Evolutionary conservation across 2,329 filamentous ascomycete species (phyloP), one percentile per base, ranked within the genome.

Genomic region (Trichoderma koningii): DNA sequence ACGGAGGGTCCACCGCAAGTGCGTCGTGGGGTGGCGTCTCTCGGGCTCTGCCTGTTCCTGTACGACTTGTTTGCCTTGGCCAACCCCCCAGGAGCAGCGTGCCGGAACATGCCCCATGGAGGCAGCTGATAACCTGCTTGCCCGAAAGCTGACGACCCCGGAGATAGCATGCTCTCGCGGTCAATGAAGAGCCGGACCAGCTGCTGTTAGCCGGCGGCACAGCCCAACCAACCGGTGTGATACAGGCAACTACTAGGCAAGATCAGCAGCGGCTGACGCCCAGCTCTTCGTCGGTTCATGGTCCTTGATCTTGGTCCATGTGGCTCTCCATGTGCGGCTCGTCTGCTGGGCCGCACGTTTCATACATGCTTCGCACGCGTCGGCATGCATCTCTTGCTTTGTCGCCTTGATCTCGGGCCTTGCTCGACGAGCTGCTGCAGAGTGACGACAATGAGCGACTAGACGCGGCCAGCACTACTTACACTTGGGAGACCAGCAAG

Each of bases 1-100:
- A 55, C 60, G 48, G 60, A 47, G 50, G 60, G 41, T 14, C 60
- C 60, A 63, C 60, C 60, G 55, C 50, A 41, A 28, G 23, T 45
- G 50, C 34, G 60, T 63, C 60, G 60, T 55, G 51, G 51, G 60
- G 60, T 19, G 21, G 41, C 19, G 38, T 15, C 55, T 63, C 26
- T 55, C 42, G 50, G 41, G 41, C 45, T 62, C 44, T 44, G 23
- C 53, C 30, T 55, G 50, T 50, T 23, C 44, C 26, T 50, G 44
- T 34, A 41, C 30, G 45, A 47, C 23, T 50, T 48, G 28, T 26
- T 41, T 50, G 55, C 28, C 44, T 14, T n/a, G 45, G 44, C 19
- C 19, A 41, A 28, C 9, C 44, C 56, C 56, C 52, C 7, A 44
- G 57, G 42, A 5, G 21, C 19, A 38, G 34, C 34, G 52, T 41